These are phyloP conservation scores for Pseudopyrenochaeta lycopersici DNA, from an alignment of 2,329 filamentous ascomycete genomes.

Conservation along the genomic window DNA sequence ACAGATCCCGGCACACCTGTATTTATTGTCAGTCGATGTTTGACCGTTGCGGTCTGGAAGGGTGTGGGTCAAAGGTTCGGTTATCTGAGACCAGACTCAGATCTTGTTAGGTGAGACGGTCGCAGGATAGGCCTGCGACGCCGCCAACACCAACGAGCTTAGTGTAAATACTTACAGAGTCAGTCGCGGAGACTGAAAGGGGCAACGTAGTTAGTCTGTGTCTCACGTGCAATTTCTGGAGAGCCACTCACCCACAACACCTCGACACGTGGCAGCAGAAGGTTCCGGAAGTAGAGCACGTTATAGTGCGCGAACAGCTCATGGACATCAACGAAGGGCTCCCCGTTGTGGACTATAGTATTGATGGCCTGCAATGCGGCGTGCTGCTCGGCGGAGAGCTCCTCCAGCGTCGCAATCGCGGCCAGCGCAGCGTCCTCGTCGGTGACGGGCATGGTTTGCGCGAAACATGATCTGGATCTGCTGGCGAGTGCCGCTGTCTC, in stretches of 20 bases:
- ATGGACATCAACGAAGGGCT: constrained; percentile 54
- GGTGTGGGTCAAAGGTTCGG: constrained; percentile 15
- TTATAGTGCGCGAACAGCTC: constrained; percentile 53
- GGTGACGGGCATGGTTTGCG: constrained; percentile 48
- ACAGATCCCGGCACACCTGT: constrained; percentile 55
- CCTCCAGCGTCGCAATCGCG: constrained; percentile 48
- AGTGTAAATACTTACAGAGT: constrained; percentile 47
- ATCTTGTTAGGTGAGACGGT: constrained; percentile 11
- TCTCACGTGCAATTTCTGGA: no score
- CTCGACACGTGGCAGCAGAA: constrained; percentile 52
- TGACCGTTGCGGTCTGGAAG: constrained; percentile 14
- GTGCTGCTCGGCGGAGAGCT: constrained; percentile 45
- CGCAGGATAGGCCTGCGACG: constrained; percentile 6
- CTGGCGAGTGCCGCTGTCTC: constrained; percentile 12
- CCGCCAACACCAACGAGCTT: constrained; percentile 7
- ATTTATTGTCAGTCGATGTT: constrained; percentile 24
- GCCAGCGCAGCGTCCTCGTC: constrained; percentile 53
- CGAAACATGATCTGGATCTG: constrained; percentile 13
- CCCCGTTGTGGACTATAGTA: constrained; percentile 46
- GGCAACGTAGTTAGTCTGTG: no score
- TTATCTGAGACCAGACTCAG: constrained; percentile 14
- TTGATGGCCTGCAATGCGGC: constrained; percentile 46
- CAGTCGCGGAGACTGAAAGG: constrained; percentile 47
- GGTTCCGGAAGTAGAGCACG: constrained; percentile 53
- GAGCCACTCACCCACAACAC: constrained; percentile 42